A percentile compares a stretch with the other conserved stretches of the same genome.
These are phyloP conservation scores for Alternaria postmessia DNA, from an alignment of 2,329 filamentous ascomycete genomes.

Conservation along the genomic window DNA sequence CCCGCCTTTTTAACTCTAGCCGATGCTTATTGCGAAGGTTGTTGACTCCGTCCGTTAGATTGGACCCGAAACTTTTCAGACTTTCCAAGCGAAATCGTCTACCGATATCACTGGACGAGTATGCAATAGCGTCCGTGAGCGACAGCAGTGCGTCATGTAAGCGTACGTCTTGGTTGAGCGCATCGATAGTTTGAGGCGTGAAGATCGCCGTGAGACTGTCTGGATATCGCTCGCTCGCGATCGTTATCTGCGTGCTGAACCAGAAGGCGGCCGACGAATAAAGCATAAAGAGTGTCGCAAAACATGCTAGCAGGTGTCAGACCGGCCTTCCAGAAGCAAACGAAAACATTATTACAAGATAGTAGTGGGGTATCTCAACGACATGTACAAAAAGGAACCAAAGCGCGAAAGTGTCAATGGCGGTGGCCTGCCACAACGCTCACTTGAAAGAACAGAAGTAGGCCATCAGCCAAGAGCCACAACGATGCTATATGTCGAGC, in stretches of 20 bases:
- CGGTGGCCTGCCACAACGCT: conserved; percentile 18
- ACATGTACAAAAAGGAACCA: conserved; percentile 11
- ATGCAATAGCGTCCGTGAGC: conserved; percentile 32
- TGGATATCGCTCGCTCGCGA: conserved; percentile 3
- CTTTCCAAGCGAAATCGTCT: conserved; percentile 18
- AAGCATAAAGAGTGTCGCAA: conserved; percentile 25
- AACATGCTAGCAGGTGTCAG: conserved; percentile 36
- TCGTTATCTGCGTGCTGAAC: conserved; percentile 19
- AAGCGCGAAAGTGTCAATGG: conserved; percentile 8
- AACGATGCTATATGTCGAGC: conserved; percentile 23
- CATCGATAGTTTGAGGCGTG: conserved; percentile 32
- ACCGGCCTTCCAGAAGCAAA: conserved; percentile 30
- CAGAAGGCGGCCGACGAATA: conserved; percentile 26
- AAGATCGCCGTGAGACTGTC: conserved; percentile 23
- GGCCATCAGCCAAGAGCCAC: conserved; percentile 2
- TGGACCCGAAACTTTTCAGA: conserved; percentile 26
- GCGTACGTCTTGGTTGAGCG: conserved; percentile 33
- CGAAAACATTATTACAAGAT: conserved; percentile 39
- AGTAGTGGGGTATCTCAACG: conserved; percentile 14
- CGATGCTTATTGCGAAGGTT: conserved; percentile 16
- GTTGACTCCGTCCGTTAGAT: conserved; percentile 27
- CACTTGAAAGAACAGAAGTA: neutral
- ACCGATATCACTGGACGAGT: conserved; percentile 30
- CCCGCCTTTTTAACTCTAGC: conserved; percentile 11
- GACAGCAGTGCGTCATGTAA: conserved; percentile 33